Percentiles rank a stretch among this genome's conserved stretches.
phyloP scores from a whole-genome alignment of 352 stramenopile species.

The Phytophthora europaea region DNA sequence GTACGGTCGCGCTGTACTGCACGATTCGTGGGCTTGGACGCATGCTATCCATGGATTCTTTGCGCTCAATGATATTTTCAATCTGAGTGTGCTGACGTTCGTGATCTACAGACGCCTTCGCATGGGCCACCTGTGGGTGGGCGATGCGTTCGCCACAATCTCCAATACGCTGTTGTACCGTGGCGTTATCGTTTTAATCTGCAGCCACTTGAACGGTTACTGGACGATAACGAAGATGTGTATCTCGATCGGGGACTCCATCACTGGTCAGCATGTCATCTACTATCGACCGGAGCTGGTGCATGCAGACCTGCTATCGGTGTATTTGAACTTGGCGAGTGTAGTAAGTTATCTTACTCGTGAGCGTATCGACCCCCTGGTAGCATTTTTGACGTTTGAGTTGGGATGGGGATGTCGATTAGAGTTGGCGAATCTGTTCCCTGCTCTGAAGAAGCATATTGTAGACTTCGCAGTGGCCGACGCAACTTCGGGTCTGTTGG shows the following conservation, averaged over 20 bases:
- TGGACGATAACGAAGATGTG: slow-evolving; percentile 46
- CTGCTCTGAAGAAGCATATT: slow-evolving; percentile 18
- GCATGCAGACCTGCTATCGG: slow-evolving; percentile 43
- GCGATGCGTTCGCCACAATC: slow-evolving; percentile 46
- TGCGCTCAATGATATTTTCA: slow-evolving; percentile 33
- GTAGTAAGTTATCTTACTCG: slow-evolving; percentile 28
- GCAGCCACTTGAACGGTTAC: slow-evolving; percentile 44
- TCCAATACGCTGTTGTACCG: slow-evolving; percentile 43
- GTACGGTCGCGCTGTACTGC: slow-evolving; percentile 35
- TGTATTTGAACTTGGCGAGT: slow-evolving; percentile 39
- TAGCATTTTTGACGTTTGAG: slow-evolving; percentile 36
- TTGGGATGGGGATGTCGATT: slow-evolving; percentile 29
- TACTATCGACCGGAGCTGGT: slow-evolving; percentile 42
- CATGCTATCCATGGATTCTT: slow-evolving; percentile 45
- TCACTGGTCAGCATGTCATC: slow-evolving; percentile 25
- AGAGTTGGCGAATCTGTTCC: slow-evolving; percentile 24
- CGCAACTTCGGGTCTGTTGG: slow-evolving; percentile 7
- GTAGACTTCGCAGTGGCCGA: slow-evolving; percentile 16
- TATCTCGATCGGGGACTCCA: slow-evolving; percentile 21
- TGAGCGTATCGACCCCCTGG: slow-evolving; percentile 42
- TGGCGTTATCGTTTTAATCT: slow-evolving; percentile 39
- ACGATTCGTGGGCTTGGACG: slow-evolving; percentile 57
- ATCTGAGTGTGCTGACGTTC: slow-evolving; percentile 38
- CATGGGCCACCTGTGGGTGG: slow-evolving; percentile 46
- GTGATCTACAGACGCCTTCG: slow-evolving; percentile 42